Evolutionary conservation across 2,329 filamentous ascomycete species (phyloP), one percentile per base, ranked within the genome.

Genomic region (Claviceps africana): DNA sequence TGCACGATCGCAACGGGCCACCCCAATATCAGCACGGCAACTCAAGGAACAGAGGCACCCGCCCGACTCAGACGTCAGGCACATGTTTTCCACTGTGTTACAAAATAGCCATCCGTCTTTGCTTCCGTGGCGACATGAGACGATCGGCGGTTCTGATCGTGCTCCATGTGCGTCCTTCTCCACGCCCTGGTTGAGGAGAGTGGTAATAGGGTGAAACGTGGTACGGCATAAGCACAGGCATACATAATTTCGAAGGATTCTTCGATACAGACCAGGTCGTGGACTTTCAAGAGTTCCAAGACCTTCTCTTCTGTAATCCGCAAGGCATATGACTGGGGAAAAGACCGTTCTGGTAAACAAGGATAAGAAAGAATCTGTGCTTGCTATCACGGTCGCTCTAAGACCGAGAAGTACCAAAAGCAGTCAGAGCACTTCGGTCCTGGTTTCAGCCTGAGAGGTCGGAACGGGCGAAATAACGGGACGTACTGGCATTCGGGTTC

Each of bases 1-100:
- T n/a, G n/a, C n/a, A n/a, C n/a, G 50, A 48, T 9, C 47, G 44
- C 37, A 45, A 35, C n/a, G 45, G 17, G 19, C 28, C 35, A 15
- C 22, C 31, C 51, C 51, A 35, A 52, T 40, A n/a, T 35, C 47
- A 43, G 47, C n/a, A 33, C 7, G 39, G 47, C 40, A 22, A 49
- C 33, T 40, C 43, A 31, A 19, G 22, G 17, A 39, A 30, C 21
- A 40, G 42, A 46, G 31, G 19, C 11, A 22, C 9, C 4, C 17
- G n/a, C 37, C 19, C 33, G 8, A 40, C 39, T 35, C 7, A 48
- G 46, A 52, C 30, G 39, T 46, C n/a, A 21, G 37, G 45, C 30
- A 22, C 19, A 22, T 47, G 11, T 19, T 31, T 33, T 21, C n/a
- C 22, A 25, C 15, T 8, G 19, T 47, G 10, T 21, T 17, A 47